Evolutionary conservation across 176 grass and related monocot species (phyloP), one percentile per base, ranked within the genome.

Genomic region (Oryza coarctata): DNA sequence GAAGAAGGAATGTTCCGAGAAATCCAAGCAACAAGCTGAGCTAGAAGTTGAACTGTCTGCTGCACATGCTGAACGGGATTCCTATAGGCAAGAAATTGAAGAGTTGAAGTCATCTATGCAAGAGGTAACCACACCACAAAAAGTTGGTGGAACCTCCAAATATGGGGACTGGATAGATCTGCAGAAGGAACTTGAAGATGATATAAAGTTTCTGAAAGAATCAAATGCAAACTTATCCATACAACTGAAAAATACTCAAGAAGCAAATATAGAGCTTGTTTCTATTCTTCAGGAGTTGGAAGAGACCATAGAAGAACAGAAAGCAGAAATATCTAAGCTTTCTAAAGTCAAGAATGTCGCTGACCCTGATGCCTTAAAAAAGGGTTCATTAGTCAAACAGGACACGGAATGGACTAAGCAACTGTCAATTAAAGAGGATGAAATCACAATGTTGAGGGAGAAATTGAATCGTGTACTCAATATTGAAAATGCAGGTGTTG

Each of bases 1-100:
- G 78, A 99, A 99, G 84, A 99, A 93, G 74, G 97, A 99, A 81
- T 89, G 84, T 67, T 90, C 87, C 69, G 89, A 99, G 22, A 99
- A 95, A 86, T 93, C 91, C 27, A 95, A 95, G 79, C 84, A 90
- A 76, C 90, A 91, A 12, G 78, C 85, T 76, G 89, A 95, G 29
- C 79, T 93, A 68, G 89, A 88, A 74, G 83, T 77, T 64, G 91
- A 95, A 44, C 80, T 99, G 44, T 99, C 97, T 73, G 90, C 93
- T 83, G 85, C 89, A 80, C 82, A 87, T 77, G 65, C 81, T 86
- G 91, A 93, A 77, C 83, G 87, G 26, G 91, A 99, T 84, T 90
- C 84, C 3, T 89, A 94, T 60, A 93, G 85, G 50, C 80, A 91
- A 33, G 96, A 99, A 84, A 89, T 99, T 47, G 85, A 95, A 77